These are phyloP conservation scores for Hyphopichia burtonii DNA, from an alignment of 1,139 yeast genomes.

Conservation along the genomic window DNA sequence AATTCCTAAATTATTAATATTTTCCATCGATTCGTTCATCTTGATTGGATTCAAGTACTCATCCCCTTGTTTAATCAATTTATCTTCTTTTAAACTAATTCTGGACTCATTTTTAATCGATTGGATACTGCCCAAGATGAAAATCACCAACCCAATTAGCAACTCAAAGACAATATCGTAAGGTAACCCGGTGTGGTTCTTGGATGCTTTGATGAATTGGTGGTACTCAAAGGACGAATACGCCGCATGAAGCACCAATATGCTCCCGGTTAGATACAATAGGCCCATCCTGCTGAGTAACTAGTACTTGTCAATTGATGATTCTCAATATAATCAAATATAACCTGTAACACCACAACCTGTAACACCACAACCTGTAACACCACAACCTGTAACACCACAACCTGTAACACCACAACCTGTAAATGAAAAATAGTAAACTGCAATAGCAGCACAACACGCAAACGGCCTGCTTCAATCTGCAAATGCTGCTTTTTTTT, in stretches of 20 bases:
- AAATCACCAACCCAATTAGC: conserved; percentile 35
- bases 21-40: conserved; percentile 46
- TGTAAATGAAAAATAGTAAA: too few relatives aligned
- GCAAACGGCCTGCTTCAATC: too few relatives aligned
- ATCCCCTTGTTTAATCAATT: conserved; percentile 16
- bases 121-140: conserved; percentile 35
- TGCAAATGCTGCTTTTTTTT: too few relatives aligned
- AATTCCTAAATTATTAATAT: conserved; percentile 44
- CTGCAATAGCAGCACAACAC: too few relatives aligned
- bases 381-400: too few relatives aligned
- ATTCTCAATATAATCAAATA: too few relatives aligned
- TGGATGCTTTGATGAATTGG: conserved; percentile 28
- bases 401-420: too few relatives aligned
- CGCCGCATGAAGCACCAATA: conserved; percentile 44
- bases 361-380: too few relatives aligned
- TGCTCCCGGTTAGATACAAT: conserved; percentile 28
- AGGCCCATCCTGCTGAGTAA: background rate
- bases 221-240: conserved; percentile 54
- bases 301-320: too few relatives aligned
- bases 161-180: conserved; percentile 43
- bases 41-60: conserved; percentile 43
- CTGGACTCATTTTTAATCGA: conserved; percentile 18
- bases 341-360: too few relatives aligned
- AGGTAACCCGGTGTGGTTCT: conserved; percentile 11
- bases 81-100: conserved; percentile 10